These are phyloP conservation scores for Dalbergia oliveri DNA, from an alignment of 306 rosid genomes.

Conservation along the genomic window DNA sequence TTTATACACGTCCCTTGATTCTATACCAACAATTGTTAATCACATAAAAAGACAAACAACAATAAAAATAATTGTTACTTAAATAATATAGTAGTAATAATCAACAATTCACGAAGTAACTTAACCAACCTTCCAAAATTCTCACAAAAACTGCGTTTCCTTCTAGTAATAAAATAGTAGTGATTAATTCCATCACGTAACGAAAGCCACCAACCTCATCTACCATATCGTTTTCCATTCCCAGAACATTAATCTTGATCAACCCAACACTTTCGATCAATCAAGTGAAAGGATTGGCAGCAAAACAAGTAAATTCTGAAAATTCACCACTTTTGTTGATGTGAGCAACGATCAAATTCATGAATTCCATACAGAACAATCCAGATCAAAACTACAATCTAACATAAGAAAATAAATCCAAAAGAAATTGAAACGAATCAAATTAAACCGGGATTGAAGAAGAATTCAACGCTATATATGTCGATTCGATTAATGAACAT, in stretches of 20 bases:
- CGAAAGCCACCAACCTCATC: slow-evolving; percentile 53
- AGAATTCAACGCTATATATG: slow-evolving; percentile 38
- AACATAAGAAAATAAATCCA: not conserved
- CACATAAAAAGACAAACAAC: not conserved
- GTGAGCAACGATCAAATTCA: not conserved
- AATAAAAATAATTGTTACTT: not conserved
- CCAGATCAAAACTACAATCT: slow-evolving; percentile 11
- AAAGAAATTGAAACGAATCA: not conserved
- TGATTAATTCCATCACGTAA: slow-evolving; percentile 49
- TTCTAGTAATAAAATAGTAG: not conserved
- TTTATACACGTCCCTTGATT: slow-evolving; percentile 19
- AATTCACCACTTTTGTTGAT: slow-evolving; percentile 10
- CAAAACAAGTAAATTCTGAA: not conserved
- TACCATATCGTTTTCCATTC: slow-evolving; percentile 30
- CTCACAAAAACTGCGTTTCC: not conserved
- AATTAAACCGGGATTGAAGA: not conserved
- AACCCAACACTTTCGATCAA: not conserved
- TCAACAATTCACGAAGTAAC: not conserved
- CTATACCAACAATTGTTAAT: not conserved
- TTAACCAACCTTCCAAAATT: slow-evolving; percentile 36
- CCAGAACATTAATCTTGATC: not conserved
- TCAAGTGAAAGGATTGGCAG: not conserved
- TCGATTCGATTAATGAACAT: slow-evolving; percentile 51
- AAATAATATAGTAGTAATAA: not conserved
- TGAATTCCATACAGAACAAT: not conserved